Base-by-base conservation (phyloP, 306 rosid species). In the Comarum palustre region DNA sequence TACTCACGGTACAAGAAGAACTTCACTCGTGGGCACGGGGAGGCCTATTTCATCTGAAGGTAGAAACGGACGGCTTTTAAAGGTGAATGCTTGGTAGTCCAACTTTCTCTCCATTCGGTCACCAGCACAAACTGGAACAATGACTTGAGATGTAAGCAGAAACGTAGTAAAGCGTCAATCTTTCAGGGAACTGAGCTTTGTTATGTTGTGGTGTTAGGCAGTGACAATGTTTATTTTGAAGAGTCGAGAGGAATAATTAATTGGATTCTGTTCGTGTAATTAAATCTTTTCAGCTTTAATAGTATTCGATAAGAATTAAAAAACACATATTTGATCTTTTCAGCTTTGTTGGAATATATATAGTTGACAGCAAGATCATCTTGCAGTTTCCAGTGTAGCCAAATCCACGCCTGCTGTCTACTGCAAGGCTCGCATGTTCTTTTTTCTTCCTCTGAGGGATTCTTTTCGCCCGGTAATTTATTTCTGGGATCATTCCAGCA, bases 341-440 rank as follows among this genome's bases (percentile, higher is more conserved):
- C n/a, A n/a, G n/a, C n/a, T n/a, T 79, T 76, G 71, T 91, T 94
- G 70, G 98, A 85, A 76, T 91, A 94, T 46, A 94, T 52, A 71
- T 83, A 89, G 65, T 96, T 84, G 60, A 74, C 82, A 74, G 91
- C 94, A 58, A 94, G 90, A 72, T 79, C 72, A 48, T 84, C 97
- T 72, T 86, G 84, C 75, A 91, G 66, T 57, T 80, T 79, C 96
- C 95, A 91, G 75, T 47, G 96, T 88, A 73, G 41, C 27, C 34
- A 94, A 91, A 82, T 91, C 91, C 34, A 94, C 80, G 16, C 98
- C 98, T 3, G 95, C 68, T 8, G 97, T 86, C n/a, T n/a, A n/a
- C 69, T 88, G 97, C 66, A 91, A 77, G 19, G 97, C 98, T 19
- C 92, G 88, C 58, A 86, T 62, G 77, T 83, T 80, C 65, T n/a